Evolutionary conservation across 2,329 filamentous ascomycete species (phyloP).

Genomic region (Pseudogymnoascus sp.): DNA sequence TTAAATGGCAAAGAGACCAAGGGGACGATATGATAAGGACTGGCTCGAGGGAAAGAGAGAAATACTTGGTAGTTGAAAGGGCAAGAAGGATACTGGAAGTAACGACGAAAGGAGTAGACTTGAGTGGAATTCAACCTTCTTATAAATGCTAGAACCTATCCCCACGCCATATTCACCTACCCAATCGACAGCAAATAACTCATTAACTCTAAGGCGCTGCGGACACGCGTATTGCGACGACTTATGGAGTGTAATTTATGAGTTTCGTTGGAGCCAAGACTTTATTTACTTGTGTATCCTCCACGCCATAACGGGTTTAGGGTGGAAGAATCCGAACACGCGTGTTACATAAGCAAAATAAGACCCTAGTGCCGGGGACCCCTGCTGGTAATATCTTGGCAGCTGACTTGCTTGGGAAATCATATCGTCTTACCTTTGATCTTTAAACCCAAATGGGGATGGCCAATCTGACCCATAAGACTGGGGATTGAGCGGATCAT

Average conservation of each 20-base stretch:
- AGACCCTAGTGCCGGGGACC: background rate
- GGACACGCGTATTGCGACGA: conserved; percentile 7
- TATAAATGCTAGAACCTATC: background rate
- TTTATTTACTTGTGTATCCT: background rate
- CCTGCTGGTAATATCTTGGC: background rate
- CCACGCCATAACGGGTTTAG: background rate
- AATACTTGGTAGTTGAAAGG: background rate
- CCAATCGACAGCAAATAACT: background rate
- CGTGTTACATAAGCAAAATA: conserved; percentile 1
- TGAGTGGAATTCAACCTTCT: background rate
- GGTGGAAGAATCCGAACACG: background rate
- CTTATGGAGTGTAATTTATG: background rate
- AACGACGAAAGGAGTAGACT: background rate
- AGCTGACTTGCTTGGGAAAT: background rate
- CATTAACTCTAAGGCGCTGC: background rate
- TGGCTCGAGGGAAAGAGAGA: background rate
- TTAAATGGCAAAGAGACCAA: background rate
- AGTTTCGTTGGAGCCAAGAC: background rate
- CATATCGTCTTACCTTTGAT: background rate
- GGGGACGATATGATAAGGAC: background rate
- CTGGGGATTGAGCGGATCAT: background rate
- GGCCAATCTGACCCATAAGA: background rate
- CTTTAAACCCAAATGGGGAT: background rate
- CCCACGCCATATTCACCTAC: background rate
- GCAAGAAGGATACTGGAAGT: background rate